Conservation (phyloP, 2,329 filamentous ascomycete species). For the Epichloe brachyelytri region DNA sequence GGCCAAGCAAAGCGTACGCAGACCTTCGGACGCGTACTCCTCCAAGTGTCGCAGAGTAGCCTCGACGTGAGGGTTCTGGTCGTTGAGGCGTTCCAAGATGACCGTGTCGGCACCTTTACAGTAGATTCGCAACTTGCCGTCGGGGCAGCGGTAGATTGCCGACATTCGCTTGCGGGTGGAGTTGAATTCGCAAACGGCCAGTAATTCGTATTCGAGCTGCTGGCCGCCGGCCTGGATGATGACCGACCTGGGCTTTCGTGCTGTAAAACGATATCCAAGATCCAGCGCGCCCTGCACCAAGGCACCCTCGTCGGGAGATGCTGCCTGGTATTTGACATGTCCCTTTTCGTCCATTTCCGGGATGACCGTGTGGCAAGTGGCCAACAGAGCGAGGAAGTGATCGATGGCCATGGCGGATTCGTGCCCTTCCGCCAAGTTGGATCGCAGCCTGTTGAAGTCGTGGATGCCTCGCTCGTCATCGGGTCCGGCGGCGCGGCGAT, state of each 20-base stretch:
- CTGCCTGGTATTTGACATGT: slow-evolving; percentile 92
- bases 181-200: slow-evolving; percentile 99
- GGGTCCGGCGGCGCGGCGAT: slow-evolving; percentile 65
- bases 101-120: slow-evolving; percentile 97
- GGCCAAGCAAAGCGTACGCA: slow-evolving; percentile 86
- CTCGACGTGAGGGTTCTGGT: slow-evolving; percentile 78
- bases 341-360: slow-evolving; percentile 74
- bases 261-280: slow-evolving; percentile 81
- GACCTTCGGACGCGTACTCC: slow-evolving; percentile 91
- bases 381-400: slow-evolving; percentile 75
- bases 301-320: slow-evolving; percentile 94
- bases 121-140: slow-evolving; percentile 88
- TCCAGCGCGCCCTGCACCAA: slow-evolving; percentile 79
- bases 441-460: slow-evolving; percentile 63
- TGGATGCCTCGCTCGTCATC: slow-evolving; percentile 75
- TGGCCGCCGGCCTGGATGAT: slow-evolving; percentile 65
- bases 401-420: slow-evolving; percentile 42
- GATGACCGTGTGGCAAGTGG: slow-evolving; percentile 95
- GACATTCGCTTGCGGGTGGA: slow-evolving; percentile 92
- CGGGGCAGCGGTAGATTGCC: slow-evolving; percentile 88
- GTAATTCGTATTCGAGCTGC: slow-evolving; percentile 71
- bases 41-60: slow-evolving; percentile 90
- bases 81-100: slow-evolving; percentile 78
- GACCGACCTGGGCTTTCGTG: slow-evolving; percentile 79
- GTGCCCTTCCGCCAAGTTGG: slow-evolving; percentile 51